Percentiles rank a stretch among this genome's conserved stretches.
phyloP scores from a whole-genome alignment of 2,329 filamentous ascomycete genomes.

The Xylariaceae sp. region DNA sequence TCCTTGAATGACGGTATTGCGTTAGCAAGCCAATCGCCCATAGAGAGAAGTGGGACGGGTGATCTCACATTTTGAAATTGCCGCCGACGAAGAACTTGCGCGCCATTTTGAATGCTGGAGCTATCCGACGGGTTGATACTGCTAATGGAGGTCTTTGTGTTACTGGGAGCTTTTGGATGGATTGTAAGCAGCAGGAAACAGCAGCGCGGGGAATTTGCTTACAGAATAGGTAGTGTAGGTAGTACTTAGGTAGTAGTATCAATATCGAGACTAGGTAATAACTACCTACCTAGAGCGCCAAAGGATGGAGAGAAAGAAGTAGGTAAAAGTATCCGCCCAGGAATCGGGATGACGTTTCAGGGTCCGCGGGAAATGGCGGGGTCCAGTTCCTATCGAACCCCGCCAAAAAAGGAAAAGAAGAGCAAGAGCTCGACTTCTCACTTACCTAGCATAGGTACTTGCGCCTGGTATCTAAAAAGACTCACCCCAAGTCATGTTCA shows the following conservation, averaged over 20 bases:
- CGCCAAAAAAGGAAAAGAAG: not conserved
- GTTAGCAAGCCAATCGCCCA: slow-evolving; percentile 9
- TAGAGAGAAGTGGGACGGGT: slow-evolving; percentile 22
- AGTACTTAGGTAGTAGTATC: too few species aligned
- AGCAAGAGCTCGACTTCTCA: too few species aligned
- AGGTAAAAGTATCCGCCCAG: not conserved
- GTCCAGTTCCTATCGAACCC: not conserved
- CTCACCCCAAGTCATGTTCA: too few species aligned
- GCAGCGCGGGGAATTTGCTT: too few species aligned
- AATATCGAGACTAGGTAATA: too few species aligned
- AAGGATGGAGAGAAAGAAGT: not conserved
- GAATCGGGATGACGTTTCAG: slow-evolving; percentile 10
- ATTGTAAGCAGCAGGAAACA: not conserved
- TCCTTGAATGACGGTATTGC: slow-evolving; percentile 54
- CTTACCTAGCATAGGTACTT: too few species aligned
- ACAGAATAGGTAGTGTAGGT: too few species aligned
- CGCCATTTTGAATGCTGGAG: slow-evolving; percentile 62
- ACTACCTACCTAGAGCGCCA: too few species aligned
- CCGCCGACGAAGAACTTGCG: slow-evolving; percentile 97
- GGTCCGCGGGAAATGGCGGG: slow-evolving; percentile 15
- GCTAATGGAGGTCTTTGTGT: not conserved
- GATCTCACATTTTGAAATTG: slow-evolving; percentile 96
- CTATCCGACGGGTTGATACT: not conserved
- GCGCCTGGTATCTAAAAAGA: too few species aligned
- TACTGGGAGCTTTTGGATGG: not conserved